phyloP scores from a whole-genome alignment of 176 grass and related monocot genomes.

The Juncus inflexus region DNA sequence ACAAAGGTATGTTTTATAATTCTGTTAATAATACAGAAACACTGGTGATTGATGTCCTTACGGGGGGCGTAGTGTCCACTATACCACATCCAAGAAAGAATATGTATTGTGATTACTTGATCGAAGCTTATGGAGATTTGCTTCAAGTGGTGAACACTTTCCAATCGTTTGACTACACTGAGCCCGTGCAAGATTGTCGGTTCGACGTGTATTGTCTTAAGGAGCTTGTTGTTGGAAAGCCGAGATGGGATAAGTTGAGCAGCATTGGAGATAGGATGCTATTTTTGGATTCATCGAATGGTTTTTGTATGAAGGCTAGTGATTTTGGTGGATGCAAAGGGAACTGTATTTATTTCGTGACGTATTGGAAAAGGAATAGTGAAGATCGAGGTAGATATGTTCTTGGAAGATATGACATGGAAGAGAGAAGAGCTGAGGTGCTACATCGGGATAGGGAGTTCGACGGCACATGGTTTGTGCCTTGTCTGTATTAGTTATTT shows the following conservation, averaged over 20 bases:
- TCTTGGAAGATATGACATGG: conserved; percentile 9
- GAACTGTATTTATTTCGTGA: neutral
- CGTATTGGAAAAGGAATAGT: neutral
- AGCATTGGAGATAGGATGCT: neutral
- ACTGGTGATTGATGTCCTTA: neutral
- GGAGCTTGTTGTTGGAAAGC: neutral
- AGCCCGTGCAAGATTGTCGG: neutral
- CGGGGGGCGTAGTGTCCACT: neutral
- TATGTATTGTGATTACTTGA: neutral
- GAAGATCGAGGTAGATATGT: neutral
- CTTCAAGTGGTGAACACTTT: neutral
- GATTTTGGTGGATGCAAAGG: no score
- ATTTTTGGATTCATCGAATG: conserved; percentile 1
- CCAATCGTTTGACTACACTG: neutral
- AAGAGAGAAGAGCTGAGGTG: neutral
- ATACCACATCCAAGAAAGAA: neutral
- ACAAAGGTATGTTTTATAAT: neutral
- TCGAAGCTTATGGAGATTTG: neutral
- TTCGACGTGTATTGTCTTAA: neutral
- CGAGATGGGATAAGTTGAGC: neutral
- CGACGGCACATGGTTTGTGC: conserved; percentile 5
- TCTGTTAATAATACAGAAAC: neutral
- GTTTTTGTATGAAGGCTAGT: neutral
- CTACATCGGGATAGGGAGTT: neutral
- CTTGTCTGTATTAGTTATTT: neutral